phyloP scores from a whole-genome alignment of 768 basidiomycete genomes.

The Naganishia friedmannii region DNA sequence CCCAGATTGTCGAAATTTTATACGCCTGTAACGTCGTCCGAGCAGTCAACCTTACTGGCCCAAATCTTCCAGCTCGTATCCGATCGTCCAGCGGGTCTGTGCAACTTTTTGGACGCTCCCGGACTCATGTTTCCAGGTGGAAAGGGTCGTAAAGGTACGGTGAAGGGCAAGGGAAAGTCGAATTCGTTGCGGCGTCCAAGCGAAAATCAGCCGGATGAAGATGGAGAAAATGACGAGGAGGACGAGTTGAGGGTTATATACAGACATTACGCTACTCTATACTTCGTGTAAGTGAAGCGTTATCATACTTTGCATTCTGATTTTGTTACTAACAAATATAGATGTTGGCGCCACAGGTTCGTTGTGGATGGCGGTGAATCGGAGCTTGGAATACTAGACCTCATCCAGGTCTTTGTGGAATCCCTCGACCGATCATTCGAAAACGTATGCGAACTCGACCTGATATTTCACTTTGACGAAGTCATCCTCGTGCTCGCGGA shows the following conservation, averaged over 20 bases:
- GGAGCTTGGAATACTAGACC: conserved; percentile 89
- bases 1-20: conserved; percentile 53
- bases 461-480: conserved; percentile 99
- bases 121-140: conserved; percentile 51
- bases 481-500: conserved; percentile 94
- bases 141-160: conserved; percentile 58
- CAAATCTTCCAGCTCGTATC: conserved; percentile 88
- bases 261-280: conserved; percentile 89
- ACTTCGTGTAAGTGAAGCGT: conserved; percentile 71
- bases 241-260: conserved; percentile 77
- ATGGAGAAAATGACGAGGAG: conserved; percentile 36
- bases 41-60: conserved; percentile 59
- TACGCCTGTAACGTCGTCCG: conserved; percentile 43
- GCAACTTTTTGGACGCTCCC: conserved; percentile 87
- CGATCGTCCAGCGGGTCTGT: conserved; percentile 73
- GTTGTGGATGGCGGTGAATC: conserved; percentile 95
- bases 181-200: conserved; percentile 3
- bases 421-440: conserved; percentile 91
- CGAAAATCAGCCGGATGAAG: conserved; percentile 27
- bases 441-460: conserved; percentile 96
- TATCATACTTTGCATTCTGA: too few relatives aligned
- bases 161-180: conserved; percentile 49
- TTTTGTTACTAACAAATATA: too few relatives aligned
- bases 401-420: conserved; percentile 99
- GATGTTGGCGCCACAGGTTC: conserved; percentile 55